Base-by-base conservation (phyloP, 805 yeast genomes). In the Ogataea naganishii region DNA sequence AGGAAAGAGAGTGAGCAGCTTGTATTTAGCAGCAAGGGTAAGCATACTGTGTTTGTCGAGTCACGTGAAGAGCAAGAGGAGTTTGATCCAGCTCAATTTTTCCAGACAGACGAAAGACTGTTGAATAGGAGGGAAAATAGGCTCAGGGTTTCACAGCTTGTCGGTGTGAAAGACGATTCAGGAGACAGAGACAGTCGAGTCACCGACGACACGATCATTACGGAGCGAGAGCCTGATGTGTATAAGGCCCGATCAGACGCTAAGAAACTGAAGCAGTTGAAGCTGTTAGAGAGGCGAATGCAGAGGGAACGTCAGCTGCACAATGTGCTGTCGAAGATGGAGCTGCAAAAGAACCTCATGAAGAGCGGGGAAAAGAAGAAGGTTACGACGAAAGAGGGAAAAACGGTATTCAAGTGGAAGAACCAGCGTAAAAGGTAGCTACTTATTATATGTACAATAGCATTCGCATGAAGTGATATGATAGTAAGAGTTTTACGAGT, bases 291-390 rank as follows among this genome's bases (percentile, higher is more conserved):
- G 47, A 66, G 65, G 35, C 72, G 86, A 34, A 52, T 83, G 45
- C 77, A 80, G 40, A 71, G 95, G 43, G 82, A 76, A 37, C 58
- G 65, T 31, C 74, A 86, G 53, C 64, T 89, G 40, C 62, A 64
- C 29, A 68, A 68, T 29, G 81, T 89, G 12, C 80, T 84, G 46
- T 66, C 66, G 24, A 72, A 76, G 45, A 75, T 88, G 75, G 82
- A 80, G 33, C 44, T 72, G 33, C 94, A 86, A 45, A 74, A 81
- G 37, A 94, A 88, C 48, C 67, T 86, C 32, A 85, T 89, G 95
- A 84, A 84, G 53, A 80, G 77, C 41, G 97, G 97, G 1, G 73
- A 75, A 37, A 83, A 82, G 59, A 81, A 79, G 68, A 86, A 86
- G 61, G 53, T 80, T 5, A 63, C 68, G 3, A 80, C 68, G 33